Evolutionary conservation across 225 moss, liverwort and hornwort genomes (phyloP).

Genomic region (Rhytidiadelphus loreus): DNA sequence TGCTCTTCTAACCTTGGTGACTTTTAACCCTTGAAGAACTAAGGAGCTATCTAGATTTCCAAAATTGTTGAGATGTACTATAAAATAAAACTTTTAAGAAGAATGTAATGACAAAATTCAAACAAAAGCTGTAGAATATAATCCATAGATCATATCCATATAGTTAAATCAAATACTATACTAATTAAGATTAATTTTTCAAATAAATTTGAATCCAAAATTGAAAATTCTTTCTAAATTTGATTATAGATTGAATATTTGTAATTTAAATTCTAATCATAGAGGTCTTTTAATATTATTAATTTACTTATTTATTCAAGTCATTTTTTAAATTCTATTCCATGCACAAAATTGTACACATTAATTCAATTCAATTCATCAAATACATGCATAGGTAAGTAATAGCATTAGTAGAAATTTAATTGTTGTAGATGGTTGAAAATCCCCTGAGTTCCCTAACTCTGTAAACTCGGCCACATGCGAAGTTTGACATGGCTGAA

Average conservation of each 20-base stretch:
- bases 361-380: neutral
- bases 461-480: too few relatives aligned
- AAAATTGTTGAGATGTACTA: neutral
- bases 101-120: neutral
- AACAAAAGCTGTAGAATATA: neutral
- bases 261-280: neutral
- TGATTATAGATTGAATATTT: neutral
- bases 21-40: neutral
- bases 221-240: neutral
- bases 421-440: too few relatives aligned
- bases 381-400: neutral
- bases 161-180: neutral
- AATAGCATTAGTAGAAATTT: too few relatives aligned
- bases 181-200: neutral
- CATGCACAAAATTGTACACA: neutral
- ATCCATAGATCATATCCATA: neutral
- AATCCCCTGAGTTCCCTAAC: too few relatives aligned
- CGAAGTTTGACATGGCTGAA: too few relatives aligned
- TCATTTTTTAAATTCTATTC: neutral
- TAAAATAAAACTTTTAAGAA: neutral
- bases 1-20: neutral
- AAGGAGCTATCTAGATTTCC: neutral
- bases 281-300: neutral
- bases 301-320: neutral
- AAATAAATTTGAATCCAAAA: neutral